Conservation (phyloP, 768 basidiomycete genomes). For the Tylopilus sp. region DNA sequence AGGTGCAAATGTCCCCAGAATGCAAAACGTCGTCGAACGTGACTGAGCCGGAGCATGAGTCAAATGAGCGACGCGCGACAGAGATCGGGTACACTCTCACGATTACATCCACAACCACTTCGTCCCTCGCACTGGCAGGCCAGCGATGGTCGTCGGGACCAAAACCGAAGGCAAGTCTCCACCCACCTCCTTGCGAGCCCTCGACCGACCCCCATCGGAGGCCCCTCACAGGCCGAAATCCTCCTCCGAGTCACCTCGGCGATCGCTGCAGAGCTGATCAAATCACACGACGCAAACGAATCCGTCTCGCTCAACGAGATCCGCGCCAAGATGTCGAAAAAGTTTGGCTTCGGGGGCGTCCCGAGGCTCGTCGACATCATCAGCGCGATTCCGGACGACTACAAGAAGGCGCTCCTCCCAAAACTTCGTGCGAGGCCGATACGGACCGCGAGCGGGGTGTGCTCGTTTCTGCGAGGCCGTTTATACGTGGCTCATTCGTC, state of each 20-base stretch:
- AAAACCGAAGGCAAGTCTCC: constrained; percentile 34
- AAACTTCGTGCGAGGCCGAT: constrained; percentile 92
- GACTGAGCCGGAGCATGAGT: constrained; percentile 6
- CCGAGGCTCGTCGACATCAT: constrained; percentile 97
- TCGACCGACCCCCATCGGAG: constrained; percentile 26
- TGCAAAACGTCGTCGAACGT: constrained; percentile 12
- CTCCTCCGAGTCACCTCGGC: constrained; percentile 90
- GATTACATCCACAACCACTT: too few relatives aligned
- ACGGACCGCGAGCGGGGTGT: constrained; percentile 91
- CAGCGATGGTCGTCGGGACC: constrained; percentile 39
- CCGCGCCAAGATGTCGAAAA: constrained; percentile 86
- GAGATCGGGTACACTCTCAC: too few relatives aligned
- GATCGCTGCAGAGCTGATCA: constrained; percentile 92
- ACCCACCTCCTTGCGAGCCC: not conserved
- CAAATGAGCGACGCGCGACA: not conserved
- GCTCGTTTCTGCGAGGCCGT: constrained; percentile 19
- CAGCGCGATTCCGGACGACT: constrained; percentile 96
- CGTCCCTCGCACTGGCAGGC: too few relatives aligned
- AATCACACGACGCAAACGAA: constrained; percentile 74
- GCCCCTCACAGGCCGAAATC: constrained; percentile 86
- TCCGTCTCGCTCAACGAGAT: constrained; percentile 86
- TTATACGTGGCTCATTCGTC: not conserved
- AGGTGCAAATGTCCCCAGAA: not conserved
- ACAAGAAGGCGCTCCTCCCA: constrained; percentile 87
- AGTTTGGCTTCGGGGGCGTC: constrained; percentile 79